These are phyloP conservation scores for Dispira simplex DNA, from an alignment of 192 early-diverging fungal species.

Conservation along the genomic window DNA sequence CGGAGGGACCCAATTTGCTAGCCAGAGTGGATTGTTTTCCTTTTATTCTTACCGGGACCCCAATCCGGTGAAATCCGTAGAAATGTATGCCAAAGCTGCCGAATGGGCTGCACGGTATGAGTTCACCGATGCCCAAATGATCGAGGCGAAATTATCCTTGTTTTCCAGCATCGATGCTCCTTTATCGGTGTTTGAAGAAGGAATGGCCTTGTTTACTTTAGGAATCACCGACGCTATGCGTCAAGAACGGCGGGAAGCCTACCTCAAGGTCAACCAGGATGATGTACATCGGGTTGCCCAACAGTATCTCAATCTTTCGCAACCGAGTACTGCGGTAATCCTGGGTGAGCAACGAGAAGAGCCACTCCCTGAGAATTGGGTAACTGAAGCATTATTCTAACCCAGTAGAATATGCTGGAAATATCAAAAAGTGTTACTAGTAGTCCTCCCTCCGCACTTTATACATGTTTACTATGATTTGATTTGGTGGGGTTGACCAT, in stretches of 20 bases:
- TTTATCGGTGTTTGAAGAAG: conserved; percentile 68
- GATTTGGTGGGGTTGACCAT: too few relatives aligned
- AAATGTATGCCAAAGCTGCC: conserved; percentile 44
- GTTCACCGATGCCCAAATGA: conserved; percentile 43
- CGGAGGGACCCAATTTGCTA: conserved; percentile 65
- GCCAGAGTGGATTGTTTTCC: conserved; percentile 60
- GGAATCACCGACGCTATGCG: conserved; percentile 75
- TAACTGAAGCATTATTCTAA: too few relatives aligned
- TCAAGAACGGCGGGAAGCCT: conserved; percentile 62
- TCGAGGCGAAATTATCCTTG: conserved; percentile 81
- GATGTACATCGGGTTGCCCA: conserved; percentile 58
- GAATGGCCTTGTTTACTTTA: conserved; percentile 58
- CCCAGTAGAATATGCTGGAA: too few relatives aligned
- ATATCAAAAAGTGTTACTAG: too few relatives aligned
- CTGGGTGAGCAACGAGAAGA: too few relatives aligned
- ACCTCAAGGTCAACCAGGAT: conserved; percentile 47
- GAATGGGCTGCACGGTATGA: conserved; percentile 45
- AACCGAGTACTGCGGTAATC: too few relatives aligned
- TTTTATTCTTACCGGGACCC: conserved; percentile 95
- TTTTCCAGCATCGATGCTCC: conserved; percentile 80
- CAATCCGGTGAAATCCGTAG: conserved; percentile 48
- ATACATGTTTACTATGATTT: too few relatives aligned
- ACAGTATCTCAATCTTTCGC: conserved; percentile 31
- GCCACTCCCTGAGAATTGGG: too few relatives aligned
- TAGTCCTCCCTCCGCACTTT: too few relatives aligned